phyloP scores from a whole-genome alignment of 495 filamentous ascomycete genomes.

The Lasiosphaeria hispida region DNA sequence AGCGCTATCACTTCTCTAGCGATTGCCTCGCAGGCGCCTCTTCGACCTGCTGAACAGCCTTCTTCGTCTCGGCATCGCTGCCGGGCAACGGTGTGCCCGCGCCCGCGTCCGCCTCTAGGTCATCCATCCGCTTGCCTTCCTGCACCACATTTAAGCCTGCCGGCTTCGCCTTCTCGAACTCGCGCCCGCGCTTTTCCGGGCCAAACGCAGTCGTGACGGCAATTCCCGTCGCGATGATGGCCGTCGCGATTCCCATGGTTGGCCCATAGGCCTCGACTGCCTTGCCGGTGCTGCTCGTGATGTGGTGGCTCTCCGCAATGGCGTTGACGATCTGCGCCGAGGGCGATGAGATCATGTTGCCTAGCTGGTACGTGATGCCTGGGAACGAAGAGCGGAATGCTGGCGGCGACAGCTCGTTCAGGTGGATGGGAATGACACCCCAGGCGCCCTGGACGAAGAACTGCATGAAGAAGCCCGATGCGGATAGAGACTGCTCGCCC shows the following conservation, averaged over 20 bases:
- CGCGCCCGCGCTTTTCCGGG: slow-evolving; percentile 63
- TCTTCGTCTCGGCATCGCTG: not conserved
- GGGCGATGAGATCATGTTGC: slow-evolving; percentile 73
- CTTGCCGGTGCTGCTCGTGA: slow-evolving; percentile 47
- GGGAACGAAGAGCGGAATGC: slow-evolving; percentile 71
- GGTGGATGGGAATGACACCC: slow-evolving; percentile 75
- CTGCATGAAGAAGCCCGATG: slow-evolving; percentile 70
- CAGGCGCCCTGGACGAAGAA: slow-evolving; percentile 78
- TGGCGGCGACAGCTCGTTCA: slow-evolving; percentile 73
- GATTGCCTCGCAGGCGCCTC: not conserved
- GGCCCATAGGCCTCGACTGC: slow-evolving; percentile 65
- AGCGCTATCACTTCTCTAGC: too few relatives aligned
- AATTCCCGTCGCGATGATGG: slow-evolving; percentile 65
- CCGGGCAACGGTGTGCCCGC: not conserved
- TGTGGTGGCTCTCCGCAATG: slow-evolving; percentile 55
- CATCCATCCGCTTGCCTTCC: slow-evolving; percentile 13
- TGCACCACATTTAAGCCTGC: slow-evolving; percentile 49
- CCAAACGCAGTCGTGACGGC: slow-evolving; percentile 58
- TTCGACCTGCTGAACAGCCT: not conserved
- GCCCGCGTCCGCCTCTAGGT: slow-evolving; percentile 15
- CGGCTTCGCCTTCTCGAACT: slow-evolving; percentile 60
- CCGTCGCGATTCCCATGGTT: slow-evolving; percentile 66
- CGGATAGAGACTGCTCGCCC: slow-evolving; percentile 56
- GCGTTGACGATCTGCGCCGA: slow-evolving; percentile 71
- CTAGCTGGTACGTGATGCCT: slow-evolving; percentile 69